Evolutionary conservation across 768 basidiomycete species (phyloP).

Genomic region (Mycena pura): DNA sequence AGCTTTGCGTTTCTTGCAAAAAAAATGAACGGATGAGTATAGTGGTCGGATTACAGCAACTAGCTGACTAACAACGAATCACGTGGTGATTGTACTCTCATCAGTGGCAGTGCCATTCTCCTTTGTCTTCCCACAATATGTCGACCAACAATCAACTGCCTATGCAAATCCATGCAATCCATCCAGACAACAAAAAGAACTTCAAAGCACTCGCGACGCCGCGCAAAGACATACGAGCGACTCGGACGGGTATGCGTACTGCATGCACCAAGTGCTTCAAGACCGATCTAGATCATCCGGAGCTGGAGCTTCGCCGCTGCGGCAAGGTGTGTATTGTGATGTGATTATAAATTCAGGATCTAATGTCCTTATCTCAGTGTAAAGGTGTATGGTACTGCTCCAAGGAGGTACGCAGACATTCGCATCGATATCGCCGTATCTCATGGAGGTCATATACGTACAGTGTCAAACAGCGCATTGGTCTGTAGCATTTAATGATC

Average conservation of each 20-base stretch:
- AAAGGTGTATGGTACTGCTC: constrained; percentile 14
- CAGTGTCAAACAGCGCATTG: constrained; percentile 9
- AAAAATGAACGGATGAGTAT: no score
- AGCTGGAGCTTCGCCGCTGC: background rate
- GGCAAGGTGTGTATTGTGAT: background rate
- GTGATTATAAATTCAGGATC: no score
- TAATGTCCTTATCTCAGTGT: background rate
- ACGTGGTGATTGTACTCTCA: no score
- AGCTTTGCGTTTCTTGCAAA: no score
- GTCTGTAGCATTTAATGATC: background rate
- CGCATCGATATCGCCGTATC: background rate
- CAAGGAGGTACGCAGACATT: background rate
- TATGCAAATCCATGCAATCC: background rate
- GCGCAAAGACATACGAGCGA: background rate
- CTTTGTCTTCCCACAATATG: no score
- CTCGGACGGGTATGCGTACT: background rate
- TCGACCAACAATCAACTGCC: background rate
- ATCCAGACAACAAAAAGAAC: background rate
- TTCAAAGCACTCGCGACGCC: constrained; percentile 4
- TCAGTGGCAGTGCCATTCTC: no score
- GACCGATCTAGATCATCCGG: background rate
- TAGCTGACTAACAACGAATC: no score
- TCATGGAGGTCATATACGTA: background rate
- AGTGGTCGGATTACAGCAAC: no score
- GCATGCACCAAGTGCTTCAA: constrained; percentile 2